A percentile compares a stretch with the other conserved stretches of the same genome.
These are phyloP conservation scores for Cyberlindnera saturnus DNA, from an alignment of 805 yeast genomes.

Conservation along the genomic window DNA sequence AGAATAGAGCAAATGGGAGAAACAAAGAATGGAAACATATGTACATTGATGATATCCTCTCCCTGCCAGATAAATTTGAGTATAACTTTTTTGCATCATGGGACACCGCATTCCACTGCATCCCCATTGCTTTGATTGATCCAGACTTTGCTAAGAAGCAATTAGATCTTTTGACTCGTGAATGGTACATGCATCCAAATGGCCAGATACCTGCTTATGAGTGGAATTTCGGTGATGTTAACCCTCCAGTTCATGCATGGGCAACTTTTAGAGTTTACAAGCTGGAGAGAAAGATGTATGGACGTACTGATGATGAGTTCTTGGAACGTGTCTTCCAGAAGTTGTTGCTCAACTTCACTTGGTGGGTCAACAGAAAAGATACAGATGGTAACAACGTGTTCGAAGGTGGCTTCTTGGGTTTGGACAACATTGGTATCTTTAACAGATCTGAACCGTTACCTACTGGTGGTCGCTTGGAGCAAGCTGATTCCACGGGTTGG, in stretches of 20 bases:
- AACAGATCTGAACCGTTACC: conserved; percentile 92
- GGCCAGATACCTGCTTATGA: conserved; percentile 98
- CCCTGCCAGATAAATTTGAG: conserved; percentile 94
- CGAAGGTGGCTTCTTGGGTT: conserved; percentile 90
- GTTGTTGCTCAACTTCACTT: conserved; percentile 79
- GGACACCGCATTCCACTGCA: conserved; percentile 95
- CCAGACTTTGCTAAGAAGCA: conserved; percentile 89
- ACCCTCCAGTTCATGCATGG: conserved; percentile 98
- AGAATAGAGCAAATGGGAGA: conserved; percentile 79
- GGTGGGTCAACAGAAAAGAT: conserved; percentile 97
- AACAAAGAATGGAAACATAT: conserved; percentile 86
- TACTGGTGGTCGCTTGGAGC: conserved; percentile 84
- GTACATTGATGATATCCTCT: conserved; percentile 80
- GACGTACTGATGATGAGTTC: conserved; percentile 73
- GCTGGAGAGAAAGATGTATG: conserved; percentile 79
- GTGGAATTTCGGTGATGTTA: conserved; percentile 94
- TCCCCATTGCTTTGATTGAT: conserved; percentile 89
- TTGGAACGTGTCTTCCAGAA: conserved; percentile 92
- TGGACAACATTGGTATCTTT: conserved; percentile 89
- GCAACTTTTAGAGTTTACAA: conserved; percentile 83
- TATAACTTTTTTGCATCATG: conserved; percentile 95
- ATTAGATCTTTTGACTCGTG: conserved; percentile 78
- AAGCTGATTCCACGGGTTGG: conserved; percentile 97
- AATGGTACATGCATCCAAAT: conserved; percentile 97
- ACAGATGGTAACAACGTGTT: conserved; percentile 80